A percentile compares a stretch with the other conserved stretches of the same genome.
phyloP scores from a whole-genome alignment of 1,139 yeast species.

The Kluyveromyces marxianus region DNA sequence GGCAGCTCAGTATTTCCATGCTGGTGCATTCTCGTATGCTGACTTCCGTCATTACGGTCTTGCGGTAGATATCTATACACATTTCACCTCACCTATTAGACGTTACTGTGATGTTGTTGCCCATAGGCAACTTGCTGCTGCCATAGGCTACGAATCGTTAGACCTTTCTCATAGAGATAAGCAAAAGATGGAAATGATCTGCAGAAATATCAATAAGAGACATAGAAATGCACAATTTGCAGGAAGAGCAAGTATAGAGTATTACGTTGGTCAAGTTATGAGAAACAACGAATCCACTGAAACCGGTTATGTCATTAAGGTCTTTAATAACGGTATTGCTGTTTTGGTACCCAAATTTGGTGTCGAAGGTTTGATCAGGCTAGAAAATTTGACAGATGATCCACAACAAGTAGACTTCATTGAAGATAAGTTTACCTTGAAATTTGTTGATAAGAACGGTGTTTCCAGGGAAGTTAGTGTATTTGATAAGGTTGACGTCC shows the following conservation, averaged over 20 bases:
- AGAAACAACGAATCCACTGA: slow-evolving; percentile 65
- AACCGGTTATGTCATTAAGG: slow-evolving; percentile 87
- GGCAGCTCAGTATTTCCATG: slow-evolving; percentile 96
- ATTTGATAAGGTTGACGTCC: slow-evolving; percentile 79
- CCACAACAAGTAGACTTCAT: slow-evolving; percentile 58
- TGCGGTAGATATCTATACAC: slow-evolving; percentile 96
- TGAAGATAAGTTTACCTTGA: slow-evolving; percentile 69
- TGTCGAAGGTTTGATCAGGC: slow-evolving; percentile 83
- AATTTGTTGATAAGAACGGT: slow-evolving; percentile 44
- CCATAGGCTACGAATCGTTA: slow-evolving; percentile 85
- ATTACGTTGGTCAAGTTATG: slow-evolving; percentile 96
- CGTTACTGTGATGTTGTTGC: slow-evolving; percentile 97
- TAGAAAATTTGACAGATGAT: slow-evolving; percentile 65
- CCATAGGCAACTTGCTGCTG: slow-evolving; percentile 95
- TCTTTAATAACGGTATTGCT: slow-evolving; percentile 90
- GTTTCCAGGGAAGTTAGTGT: slow-evolving; percentile 50
- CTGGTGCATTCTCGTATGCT: slow-evolving; percentile 89
- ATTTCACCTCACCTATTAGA: slow-evolving; percentile 97
- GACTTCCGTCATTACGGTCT: slow-evolving; percentile 96
- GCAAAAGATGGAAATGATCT: slow-evolving; percentile 80
- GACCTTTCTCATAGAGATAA: slow-evolving; percentile 83
- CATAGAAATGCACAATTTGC: slow-evolving; percentile 99
- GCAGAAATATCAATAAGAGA: slow-evolving; percentile 82
- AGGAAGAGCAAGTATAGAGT: slow-evolving; percentile 95
- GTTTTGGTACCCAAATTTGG: slow-evolving; percentile 96